Evolutionary conservation across 257 asterid genomes (phyloP), one percentile per base, ranked within the genome.

Genomic region (Fraxinus cuspidata): DNA sequence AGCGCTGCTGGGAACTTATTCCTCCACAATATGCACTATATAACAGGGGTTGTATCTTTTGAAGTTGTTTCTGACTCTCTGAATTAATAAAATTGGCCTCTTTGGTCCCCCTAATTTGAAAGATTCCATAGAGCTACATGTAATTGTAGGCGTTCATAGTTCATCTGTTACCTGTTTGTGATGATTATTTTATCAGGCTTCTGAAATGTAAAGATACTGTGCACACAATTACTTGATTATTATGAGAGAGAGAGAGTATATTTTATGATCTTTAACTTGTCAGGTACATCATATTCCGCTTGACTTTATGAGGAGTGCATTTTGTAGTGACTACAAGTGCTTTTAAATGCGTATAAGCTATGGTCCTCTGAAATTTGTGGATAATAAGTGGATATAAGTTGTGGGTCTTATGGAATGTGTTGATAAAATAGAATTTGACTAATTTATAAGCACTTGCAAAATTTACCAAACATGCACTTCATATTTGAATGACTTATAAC

Each of bases 291-390:
- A 53, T 34, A 21, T 35, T 74, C 40, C 34, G 66, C 51, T 47
- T 72, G 71, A 71, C 51, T 70, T 42, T 68, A 13, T 64, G 58
- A 68, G 34, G 4, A 4, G 29, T 35, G 29, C 35, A n/a, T 63
- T 56, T 78, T 51, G 11, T 21, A 29, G 67, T 35, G 72, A 27
- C 80, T 13, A 67, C 72, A 67, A 27, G n/a, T 37, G 42, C 13
- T 40, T 11, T 40, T 40, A 40, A 40, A 40, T 40, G 49, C 16
- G 3, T 40, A 40, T 40, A 12, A 42, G 51, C 4, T 42, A 2
- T 42, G 18, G 18, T 42, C 5, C 18, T 42, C 3, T 42, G 18
- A 42, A 11, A 42, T 42, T 12, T 42, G 51, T 42, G 4, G 18
- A 42, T 42, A 40, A 0, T 40, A 40, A 10, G 49, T 10, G 49